A percentile compares a stretch with the other conserved stretches of the same genome.
phyloP scores from a whole-genome alignment of 345 rosid species.

The Dovyalis caffra region DNA sequence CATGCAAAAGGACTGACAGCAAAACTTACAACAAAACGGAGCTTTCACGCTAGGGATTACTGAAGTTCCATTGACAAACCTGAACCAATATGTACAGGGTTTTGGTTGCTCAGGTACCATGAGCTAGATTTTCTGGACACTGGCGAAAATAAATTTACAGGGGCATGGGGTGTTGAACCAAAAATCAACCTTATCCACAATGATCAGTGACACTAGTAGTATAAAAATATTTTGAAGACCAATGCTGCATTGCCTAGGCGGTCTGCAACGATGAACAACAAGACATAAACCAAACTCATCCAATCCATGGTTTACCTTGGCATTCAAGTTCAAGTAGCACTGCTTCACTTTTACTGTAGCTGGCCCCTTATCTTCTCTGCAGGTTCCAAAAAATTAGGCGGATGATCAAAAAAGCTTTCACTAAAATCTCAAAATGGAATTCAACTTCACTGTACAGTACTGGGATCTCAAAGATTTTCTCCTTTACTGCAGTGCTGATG shows the following conservation, averaged over 20 bases:
- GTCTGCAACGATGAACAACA: background rate
- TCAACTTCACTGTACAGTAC: background rate
- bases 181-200: background rate
- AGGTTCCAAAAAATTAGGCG: background rate
- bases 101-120: background rate
- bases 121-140: background rate
- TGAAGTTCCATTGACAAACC: slow-evolving; percentile 2
- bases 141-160: background rate
- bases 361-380: background rate
- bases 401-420: background rate
- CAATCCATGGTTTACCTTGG: background rate
- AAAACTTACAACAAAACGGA: background rate
- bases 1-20: background rate
- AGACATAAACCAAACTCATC: background rate
- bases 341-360: background rate
- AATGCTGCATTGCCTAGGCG: background rate
- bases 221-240: background rate
- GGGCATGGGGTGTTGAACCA: background rate
- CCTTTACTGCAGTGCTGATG: background rate
- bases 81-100: background rate
- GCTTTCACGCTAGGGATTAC: background rate
- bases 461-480: background rate
- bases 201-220: background rate
- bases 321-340: background rate
- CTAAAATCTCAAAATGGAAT: background rate